phyloP scores from a whole-genome alignment of 176 grass and related monocot species.

The Hyparrhenia diplandra region DNA sequence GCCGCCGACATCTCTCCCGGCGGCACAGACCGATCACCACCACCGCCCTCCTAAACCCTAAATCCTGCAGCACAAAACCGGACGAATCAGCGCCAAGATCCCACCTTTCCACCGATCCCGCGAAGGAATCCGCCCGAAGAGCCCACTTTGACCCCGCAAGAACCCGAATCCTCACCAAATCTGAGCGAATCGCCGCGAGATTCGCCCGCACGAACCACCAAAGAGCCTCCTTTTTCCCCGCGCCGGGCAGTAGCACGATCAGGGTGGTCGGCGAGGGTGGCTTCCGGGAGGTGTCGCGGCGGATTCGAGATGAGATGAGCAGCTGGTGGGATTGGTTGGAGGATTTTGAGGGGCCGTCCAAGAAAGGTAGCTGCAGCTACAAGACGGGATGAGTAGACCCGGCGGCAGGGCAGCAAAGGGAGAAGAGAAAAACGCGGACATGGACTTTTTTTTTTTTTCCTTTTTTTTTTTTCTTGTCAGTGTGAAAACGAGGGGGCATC shows the following conservation, averaged over 20 bases:
- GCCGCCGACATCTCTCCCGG: constrained; percentile 41
- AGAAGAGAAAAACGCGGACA: not conserved
- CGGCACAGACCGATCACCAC: not conserved
- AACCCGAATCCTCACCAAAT: constrained; percentile 26
- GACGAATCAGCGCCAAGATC: constrained; percentile 18
- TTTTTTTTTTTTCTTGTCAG: no score
- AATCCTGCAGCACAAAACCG: constrained; percentile 20
- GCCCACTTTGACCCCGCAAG: not conserved
- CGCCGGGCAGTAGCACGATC: not conserved
- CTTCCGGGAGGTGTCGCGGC: not conserved
- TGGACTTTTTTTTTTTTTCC: constrained; percentile 23
- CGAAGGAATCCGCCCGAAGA: not conserved
- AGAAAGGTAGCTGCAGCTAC: constrained; percentile 6
- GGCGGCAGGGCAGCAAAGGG: not conserved
- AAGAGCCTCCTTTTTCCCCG: not conserved
- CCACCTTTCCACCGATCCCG: not conserved
- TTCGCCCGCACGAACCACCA: constrained; percentile 9
- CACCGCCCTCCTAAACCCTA: constrained; percentile 21
- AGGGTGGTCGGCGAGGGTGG: no score
- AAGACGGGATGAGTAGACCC: constrained; percentile 5
- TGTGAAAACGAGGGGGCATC: not conserved
- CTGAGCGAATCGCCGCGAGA: constrained; percentile 12
- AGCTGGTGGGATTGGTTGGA: constrained; percentile 37
- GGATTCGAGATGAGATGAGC: not conserved
- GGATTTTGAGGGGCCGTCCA: constrained; percentile 2